Evolutionary conservation across 164 flowering plant genomes (phyloP), one percentile per base, ranked within the genome.

Genomic region (Houttuynia cordata): DNA sequence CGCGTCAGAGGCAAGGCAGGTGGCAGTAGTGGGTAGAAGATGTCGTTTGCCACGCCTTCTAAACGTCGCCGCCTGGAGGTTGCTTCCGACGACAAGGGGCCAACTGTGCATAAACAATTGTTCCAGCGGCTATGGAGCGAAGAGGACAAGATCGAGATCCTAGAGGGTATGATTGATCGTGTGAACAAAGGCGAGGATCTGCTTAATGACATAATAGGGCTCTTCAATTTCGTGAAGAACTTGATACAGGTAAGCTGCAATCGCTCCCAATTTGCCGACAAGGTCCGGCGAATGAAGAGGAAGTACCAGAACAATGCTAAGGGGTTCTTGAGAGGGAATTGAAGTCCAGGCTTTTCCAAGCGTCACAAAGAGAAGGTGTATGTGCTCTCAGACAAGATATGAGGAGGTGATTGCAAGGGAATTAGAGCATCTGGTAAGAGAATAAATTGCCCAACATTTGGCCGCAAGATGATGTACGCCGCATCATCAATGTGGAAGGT

Each of bases 281-380:
- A 62, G 58, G 23, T 62, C 17, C 45, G 58, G 20, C 19, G 51
- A 34, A 12, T 62, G 65, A 63, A 63, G 41, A 56, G 45, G 54
- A 63, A 63, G 54, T 63, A 42, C 42, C 24, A 58, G 61, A 58
- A 39, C 24, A 41, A 41, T 58, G 49, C 12, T 49, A 41, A 55
- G 23, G 24, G 25, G 53, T n/a, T n/a, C 21, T 18, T 18, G n/a
- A 56, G 25, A 8, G 66, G 66, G 1, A 25, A 63, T n/a, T n/a
- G n/a, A 21, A 53, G 45, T 6, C 60, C 42, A 0, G 23, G 17
- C 20, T 56, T 56, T 14, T 5, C 53, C 10, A 56, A 56, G 23
- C 37, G 51, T 42, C 66, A 63, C 45, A 60, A 63, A 9, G 34
- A 63, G 60, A n/a, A n/a, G n/a, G n/a, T n/a, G 17, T 55, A 23